Evolutionary conservation across 2,329 filamentous ascomycete species (phyloP).

Genomic region (Akanthomyces dipterigenus): DNA sequence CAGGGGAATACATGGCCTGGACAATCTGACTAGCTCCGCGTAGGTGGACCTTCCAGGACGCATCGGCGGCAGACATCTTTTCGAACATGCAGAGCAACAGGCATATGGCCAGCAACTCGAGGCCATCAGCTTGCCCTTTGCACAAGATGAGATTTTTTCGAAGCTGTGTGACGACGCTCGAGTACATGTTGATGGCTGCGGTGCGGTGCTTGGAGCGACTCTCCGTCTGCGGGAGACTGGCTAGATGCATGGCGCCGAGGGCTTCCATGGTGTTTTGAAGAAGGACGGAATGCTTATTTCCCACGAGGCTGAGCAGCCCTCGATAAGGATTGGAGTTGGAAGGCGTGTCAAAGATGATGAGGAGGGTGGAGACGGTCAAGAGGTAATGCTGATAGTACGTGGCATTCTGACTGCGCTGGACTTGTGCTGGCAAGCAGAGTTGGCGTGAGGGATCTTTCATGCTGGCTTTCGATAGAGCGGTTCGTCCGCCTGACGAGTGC

Average conservation of each 20-base stretch:
- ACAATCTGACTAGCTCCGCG: conserved; percentile 32
- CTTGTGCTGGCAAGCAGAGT: not conserved
- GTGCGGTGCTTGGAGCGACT: conserved; percentile 28
- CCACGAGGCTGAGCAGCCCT: conserved; percentile 34
- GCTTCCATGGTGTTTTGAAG: conserved; percentile 32
- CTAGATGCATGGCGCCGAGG: conserved; percentile 32
- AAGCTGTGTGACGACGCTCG: conserved; percentile 24
- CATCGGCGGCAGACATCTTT: conserved; percentile 15
- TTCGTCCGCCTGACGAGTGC: not conserved
- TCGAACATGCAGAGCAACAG: conserved; percentile 16
- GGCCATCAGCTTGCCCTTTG: conserved; percentile 19
- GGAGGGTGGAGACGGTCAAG: conserved; percentile 33
- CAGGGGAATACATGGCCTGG: conserved; percentile 14
- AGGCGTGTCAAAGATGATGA: conserved; percentile 34
- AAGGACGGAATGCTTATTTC: conserved; percentile 30
- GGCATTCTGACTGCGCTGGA: conserved; percentile 13
- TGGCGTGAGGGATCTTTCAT: not conserved
- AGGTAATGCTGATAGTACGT: conserved; percentile 31
- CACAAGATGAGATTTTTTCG: conserved; percentile 22
- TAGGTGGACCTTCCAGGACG: conserved; percentile 32
- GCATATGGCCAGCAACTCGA: conserved; percentile 18
- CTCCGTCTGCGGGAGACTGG: conserved; percentile 27
- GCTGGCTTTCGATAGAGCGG: not conserved
- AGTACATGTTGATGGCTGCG: conserved; percentile 31
- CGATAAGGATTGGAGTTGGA: conserved; percentile 33